These are phyloP conservation scores for Cladosporium sp. DNA, from an alignment of 2,329 filamentous ascomycete species.

Conservation along the genomic window DNA sequence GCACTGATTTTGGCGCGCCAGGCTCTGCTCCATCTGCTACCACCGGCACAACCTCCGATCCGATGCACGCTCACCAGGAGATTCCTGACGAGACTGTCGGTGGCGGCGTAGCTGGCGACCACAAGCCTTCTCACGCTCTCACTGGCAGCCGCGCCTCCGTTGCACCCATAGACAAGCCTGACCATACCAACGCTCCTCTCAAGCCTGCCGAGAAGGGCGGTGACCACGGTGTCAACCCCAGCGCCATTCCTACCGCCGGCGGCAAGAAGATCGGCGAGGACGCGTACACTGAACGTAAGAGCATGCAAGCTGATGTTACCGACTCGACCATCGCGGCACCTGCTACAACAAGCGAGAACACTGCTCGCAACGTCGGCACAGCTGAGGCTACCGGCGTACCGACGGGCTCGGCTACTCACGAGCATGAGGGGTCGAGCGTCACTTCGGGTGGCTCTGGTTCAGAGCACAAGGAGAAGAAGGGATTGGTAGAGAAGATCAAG, in stretches of 20 bases:
- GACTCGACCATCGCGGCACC: neutral
- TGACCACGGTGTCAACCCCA: constrained; percentile 14
- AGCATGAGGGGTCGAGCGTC: neutral
- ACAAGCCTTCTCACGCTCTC: constrained; percentile 3
- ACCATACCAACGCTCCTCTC: constrained; percentile 11
- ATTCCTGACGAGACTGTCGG: neutral
- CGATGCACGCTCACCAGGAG: neutral
- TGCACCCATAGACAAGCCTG: neutral
- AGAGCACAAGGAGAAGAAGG: constrained; percentile 9
- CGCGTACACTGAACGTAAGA: constrained; percentile 10
- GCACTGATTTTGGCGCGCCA: constrained; percentile 6
- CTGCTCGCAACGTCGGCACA: neutral
- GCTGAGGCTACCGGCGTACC: neutral
- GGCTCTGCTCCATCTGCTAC: neutral
- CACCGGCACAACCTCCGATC: neutral
- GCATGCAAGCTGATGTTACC: neutral
- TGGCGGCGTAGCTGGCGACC: neutral
- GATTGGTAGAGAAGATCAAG: constrained; percentile 9
- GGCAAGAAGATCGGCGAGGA: constrained; percentile 14
- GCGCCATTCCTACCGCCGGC: constrained; percentile 17
- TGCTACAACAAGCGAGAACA: constrained; percentile 3
- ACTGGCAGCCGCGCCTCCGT: constrained; percentile 7
- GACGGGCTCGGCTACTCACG: neutral
- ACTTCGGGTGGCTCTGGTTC: neutral
- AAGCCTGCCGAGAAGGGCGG: constrained; percentile 8